Evolutionary conservation across 768 basidiomycete species (phyloP).

Genomic region (Mycena rosella): DNA sequence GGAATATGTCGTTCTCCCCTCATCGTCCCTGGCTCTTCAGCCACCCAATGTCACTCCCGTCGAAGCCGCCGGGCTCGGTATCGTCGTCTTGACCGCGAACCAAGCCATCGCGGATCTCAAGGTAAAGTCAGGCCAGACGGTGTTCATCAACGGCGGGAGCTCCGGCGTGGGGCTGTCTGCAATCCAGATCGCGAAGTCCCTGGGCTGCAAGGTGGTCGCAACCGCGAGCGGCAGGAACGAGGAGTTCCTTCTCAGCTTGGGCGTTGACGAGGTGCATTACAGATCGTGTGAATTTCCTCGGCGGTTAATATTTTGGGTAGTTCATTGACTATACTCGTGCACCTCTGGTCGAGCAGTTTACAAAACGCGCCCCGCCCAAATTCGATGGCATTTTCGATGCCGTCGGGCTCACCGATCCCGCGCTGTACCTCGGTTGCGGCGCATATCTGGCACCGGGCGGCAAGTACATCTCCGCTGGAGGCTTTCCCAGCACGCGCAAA

Average conservation of each 20-base stretch:
- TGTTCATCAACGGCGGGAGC: constrained; percentile 81
- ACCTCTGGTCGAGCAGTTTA: constrained; percentile 59
- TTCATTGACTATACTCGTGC: constrained; percentile 74
- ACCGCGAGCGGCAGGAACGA: constrained; percentile 73
- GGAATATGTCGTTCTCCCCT: constrained; percentile 65
- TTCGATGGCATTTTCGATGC: constrained; percentile 74
- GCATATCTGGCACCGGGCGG: constrained; percentile 68
- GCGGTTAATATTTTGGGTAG: constrained; percentile 36
- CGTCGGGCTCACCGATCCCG: constrained; percentile 60
- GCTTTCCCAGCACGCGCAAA: constrained; percentile 50
- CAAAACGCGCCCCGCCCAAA: constrained; percentile 60
- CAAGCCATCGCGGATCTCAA: constrained; percentile 60
- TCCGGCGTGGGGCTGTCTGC: constrained; percentile 76
- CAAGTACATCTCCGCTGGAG: constrained; percentile 65
- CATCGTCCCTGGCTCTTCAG: constrained; percentile 53
- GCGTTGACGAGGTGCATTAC: constrained; percentile 72
- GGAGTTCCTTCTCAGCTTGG: constrained; percentile 65
- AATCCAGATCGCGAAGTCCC: constrained; percentile 78
- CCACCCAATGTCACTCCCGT: constrained; percentile 54
- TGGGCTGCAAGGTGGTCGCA: constrained; percentile 68
- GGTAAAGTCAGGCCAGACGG: constrained; percentile 67
- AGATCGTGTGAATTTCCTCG: not conserved
- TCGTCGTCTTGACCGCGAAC: constrained; percentile 72
- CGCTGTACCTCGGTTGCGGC: constrained; percentile 63
- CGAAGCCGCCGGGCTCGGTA: constrained; percentile 71